Conservation (phyloP, 306 rosid genomes). For the Astragalus membranaceus region DNA sequence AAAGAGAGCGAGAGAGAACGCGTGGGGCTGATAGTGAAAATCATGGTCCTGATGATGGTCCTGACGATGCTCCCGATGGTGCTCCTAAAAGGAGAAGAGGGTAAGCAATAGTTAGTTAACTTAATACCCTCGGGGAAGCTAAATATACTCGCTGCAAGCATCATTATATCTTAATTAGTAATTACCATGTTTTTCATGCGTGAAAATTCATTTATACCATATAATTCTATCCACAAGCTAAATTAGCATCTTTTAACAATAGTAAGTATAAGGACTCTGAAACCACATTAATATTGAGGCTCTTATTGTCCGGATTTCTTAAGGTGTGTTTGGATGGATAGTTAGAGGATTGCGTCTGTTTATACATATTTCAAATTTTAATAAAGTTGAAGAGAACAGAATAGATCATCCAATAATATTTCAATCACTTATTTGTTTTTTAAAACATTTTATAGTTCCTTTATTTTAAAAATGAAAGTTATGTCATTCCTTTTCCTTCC, state of each 20-base stretch:
- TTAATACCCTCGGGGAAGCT: neutral
- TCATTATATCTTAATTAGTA: neutral
- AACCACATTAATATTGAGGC: neutral
- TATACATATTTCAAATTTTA: too few species aligned
- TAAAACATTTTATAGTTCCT: too few species aligned
- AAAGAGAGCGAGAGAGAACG: conserved; percentile 57
- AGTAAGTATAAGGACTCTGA: neutral
- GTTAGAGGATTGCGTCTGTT: too few species aligned
- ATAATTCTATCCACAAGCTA: neutral
- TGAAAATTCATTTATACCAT: neutral
- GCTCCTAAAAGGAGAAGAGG: conserved; percentile 36
- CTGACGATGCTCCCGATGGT: conserved; percentile 27
- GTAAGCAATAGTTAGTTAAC: conserved; percentile 35
- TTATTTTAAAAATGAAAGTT: too few species aligned
- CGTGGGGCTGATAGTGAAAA: conserved; percentile 53
- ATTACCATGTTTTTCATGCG: neutral
- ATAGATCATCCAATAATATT: too few species aligned
- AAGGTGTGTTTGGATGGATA: neutral
- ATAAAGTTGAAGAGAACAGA: too few species aligned
- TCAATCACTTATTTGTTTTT: too few species aligned
- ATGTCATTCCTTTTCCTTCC: too few species aligned
- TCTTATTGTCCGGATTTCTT: neutral
- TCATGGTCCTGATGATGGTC: conserved; percentile 33
- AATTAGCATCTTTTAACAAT: conserved; percentile 11
- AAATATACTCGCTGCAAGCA: neutral